phyloP scores from a whole-genome alignment of 306 rosid species.

The Castanopsis chinensis region DNA sequence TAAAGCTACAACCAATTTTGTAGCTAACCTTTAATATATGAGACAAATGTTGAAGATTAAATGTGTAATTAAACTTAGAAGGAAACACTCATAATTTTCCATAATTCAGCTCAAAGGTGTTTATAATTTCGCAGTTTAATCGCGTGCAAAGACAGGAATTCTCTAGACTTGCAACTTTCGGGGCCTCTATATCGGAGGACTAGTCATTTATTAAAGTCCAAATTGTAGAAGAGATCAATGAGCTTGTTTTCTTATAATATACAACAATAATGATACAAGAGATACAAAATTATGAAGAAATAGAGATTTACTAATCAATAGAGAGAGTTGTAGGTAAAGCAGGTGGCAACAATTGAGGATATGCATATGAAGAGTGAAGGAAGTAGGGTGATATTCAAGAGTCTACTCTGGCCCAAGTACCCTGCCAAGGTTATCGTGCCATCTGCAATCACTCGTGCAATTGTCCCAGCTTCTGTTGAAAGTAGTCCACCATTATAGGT shows the following conservation, averaged over 20 bases:
- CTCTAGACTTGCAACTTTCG: no score
- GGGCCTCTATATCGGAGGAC: not conserved
- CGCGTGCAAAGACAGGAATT: not conserved
- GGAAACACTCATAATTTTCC: no score
- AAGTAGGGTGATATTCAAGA: slow-evolving; percentile 74
- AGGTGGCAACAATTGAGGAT: slow-evolving; percentile 77
- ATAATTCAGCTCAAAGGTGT: no score
- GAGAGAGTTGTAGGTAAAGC: slow-evolving; percentile 87
- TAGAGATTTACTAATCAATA: slow-evolving; percentile 33
- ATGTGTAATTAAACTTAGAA: no score
- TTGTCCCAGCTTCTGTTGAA: slow-evolving; percentile 94
- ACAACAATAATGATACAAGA: not conserved
- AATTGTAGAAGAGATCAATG: slow-evolving; percentile 11
- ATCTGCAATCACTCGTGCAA: slow-evolving; percentile 94
- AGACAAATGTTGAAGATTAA: no score
- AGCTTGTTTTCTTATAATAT: slow-evolving; percentile 16
- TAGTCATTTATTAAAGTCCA: not conserved
- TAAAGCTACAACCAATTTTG: no score
- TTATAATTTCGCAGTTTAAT: no score
- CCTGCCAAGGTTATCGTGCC: slow-evolving; percentile 87
- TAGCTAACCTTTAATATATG: no score
- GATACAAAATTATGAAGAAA: not conserved
- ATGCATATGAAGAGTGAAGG: slow-evolving; percentile 84
- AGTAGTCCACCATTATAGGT: slow-evolving; percentile 88
- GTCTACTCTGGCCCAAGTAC: slow-evolving; percentile 62